Base-by-base conservation (phyloP, 139 green algal species). In the Yamagishiella unicocca region DNA sequence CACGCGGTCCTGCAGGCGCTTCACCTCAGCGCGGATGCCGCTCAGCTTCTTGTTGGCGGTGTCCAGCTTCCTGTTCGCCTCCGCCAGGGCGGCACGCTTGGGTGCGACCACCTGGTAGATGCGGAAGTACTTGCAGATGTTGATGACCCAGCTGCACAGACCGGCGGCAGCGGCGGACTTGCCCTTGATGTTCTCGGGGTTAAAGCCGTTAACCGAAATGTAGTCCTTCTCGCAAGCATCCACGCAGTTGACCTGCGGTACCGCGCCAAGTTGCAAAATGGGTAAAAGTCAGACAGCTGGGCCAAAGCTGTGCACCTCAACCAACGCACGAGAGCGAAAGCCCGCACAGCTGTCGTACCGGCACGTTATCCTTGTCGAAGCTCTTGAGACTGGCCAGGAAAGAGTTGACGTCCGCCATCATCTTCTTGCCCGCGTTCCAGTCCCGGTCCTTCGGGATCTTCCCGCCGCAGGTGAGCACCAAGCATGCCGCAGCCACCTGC, bases 341-440 rank as follows among this genome's bases (percentile, higher is more conserved):
- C n/a, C n/a, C n/a, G n/a, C n/a, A n/a, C n/a, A n/a, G n/a, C n/a
- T n/a, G 17, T 43, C 72, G 0, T 37, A 84, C 84, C 21, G 96
- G 96, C 0, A 95, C 88, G 84, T 97, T 98, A 91, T 99, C 96
- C 91, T 98, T 98, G 94, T 98, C 98, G 93, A 95, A 98, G 42
- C 74, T 84, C 90, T 97, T 97, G 29, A 98, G 91, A n/a, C 94
- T 90, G 42, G 96, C 93, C 45, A 98, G 76, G 91, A 98, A 98
- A 90, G 95, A 95, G 89, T 97, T 94, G 66, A 98, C 95, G 88
- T 98, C 97, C 92, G 94, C 94, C 95, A 98, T 98, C 73, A 97
- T 85, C 92, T 98, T 97, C 78, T 94, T 88, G 37, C 95, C 96
- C 29, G 95, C 95, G 5, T 37, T 87, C 96, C 96, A 98, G 58